Conservation (phyloP, 805 yeast species). For the Yamadazyma scolyti region DNA sequence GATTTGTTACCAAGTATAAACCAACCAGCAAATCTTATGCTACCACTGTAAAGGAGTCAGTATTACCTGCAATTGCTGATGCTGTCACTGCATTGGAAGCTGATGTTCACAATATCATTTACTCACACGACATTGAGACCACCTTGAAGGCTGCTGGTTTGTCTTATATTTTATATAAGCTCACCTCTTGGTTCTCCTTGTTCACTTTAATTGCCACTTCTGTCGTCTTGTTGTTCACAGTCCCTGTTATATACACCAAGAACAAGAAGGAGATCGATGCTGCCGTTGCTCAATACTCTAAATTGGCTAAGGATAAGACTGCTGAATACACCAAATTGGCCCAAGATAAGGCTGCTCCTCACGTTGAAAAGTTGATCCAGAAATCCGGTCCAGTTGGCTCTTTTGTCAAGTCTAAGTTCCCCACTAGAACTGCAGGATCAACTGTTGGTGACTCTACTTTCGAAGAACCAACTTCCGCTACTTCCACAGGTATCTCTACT, state of each 20-base stretch:
- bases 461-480: conserved; percentile 6
- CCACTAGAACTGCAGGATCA: conserved; percentile 68
- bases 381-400: conserved; percentile 66
- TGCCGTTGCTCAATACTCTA: conserved; percentile 43
- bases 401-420: conserved; percentile 54
- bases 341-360: conserved; percentile 50
- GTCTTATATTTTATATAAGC: conserved; percentile 61
- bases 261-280: conserved; percentile 78
- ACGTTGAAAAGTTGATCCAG: conserved; percentile 51
- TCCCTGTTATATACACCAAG: conserved; percentile 69
- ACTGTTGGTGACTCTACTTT: conserved; percentile 60
- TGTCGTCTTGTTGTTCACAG: conserved; percentile 62
- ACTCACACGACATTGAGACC: conserved; percentile 66
- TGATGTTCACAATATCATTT: conserved; percentile 52
- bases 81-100: conserved; percentile 51
- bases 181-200: conserved; percentile 73
- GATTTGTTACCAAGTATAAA: conserved; percentile 73
- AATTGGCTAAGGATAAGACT: conserved; percentile 49
- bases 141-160: conserved; percentile 71
- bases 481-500: conserved; percentile 14
- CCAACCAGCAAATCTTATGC: conserved; percentile 47
- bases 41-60: conserved; percentile 29
- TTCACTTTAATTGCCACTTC: conserved; percentile 60
- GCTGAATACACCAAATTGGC: conserved; percentile 36
- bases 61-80: conserved; percentile 41